phyloP scores from a whole-genome alignment of 73 alveolate genomes.

The Tetrahymena elliotti region DNA sequence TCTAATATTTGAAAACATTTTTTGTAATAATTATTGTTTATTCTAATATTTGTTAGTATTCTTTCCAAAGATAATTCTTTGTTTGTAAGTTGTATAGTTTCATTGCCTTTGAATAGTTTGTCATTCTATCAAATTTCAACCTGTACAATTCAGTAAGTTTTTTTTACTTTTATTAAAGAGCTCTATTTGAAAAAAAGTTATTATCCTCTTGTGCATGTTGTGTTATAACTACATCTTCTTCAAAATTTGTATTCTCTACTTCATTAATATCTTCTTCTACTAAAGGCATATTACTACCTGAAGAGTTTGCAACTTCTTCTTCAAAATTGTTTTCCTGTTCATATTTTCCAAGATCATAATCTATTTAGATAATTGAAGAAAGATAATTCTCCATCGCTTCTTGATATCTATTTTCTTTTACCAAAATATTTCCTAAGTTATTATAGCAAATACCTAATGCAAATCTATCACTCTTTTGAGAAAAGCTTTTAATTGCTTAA shows the following conservation, averaged over 20 bases:
- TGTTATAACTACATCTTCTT: neutral
- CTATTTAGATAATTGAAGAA: neutral
- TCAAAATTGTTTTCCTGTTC: neutral
- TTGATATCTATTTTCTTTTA: neutral
- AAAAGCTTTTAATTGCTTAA: neutral
- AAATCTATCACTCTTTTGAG: neutral
- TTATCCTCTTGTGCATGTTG: neutral
- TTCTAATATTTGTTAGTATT: neutral
- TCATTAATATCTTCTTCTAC: neutral
- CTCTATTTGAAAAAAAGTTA: neutral
- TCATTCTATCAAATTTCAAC: neutral
- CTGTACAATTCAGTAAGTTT: neutral
- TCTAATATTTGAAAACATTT: neutral
- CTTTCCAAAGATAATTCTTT: neutral
- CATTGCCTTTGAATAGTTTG: neutral
- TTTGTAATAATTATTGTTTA: neutral
- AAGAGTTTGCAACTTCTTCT: neutral
- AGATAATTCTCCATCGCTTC: neutral
- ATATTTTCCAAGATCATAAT: neutral
- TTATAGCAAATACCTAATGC: neutral
- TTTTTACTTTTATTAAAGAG: neutral
- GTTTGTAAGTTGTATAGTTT: neutral
- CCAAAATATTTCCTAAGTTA: neutral
- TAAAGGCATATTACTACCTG: neutral
- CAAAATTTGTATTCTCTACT: neutral